phyloP scores from a whole-genome alignment of 345 rosid species.

The Salix dunnii region DNA sequence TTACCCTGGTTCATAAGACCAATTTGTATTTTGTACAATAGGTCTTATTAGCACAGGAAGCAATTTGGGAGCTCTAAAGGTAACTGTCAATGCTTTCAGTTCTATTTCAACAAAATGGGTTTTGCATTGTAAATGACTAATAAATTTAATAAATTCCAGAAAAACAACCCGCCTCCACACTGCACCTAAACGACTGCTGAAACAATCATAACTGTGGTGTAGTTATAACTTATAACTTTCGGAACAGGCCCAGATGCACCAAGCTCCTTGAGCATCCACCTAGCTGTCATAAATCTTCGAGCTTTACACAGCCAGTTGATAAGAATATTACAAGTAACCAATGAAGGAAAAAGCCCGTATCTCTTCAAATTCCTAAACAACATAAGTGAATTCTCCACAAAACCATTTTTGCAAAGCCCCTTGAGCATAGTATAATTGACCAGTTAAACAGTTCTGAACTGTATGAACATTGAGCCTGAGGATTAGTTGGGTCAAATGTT shows the following conservation, averaged over 20 bases:
- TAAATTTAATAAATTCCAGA: background rate
- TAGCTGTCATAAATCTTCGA: conserved; percentile 48
- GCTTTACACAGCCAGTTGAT: conserved; percentile 71
- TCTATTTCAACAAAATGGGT: background rate
- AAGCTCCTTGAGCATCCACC: conserved; percentile 55
- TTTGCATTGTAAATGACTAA: background rate
- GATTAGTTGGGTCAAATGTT: too few species aligned
- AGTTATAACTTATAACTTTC: conserved; percentile 65
- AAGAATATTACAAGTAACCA: conserved; percentile 68
- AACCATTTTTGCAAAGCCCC: conserved; percentile 76
- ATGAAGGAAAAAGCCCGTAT: conserved; percentile 51
- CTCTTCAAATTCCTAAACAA: conserved; percentile 49
- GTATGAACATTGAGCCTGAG: too few species aligned
- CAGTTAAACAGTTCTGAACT: background rate
- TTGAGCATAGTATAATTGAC: conserved; percentile 47
- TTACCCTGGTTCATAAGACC: background rate
- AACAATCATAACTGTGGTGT: conserved; percentile 63
- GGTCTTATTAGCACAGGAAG: background rate
- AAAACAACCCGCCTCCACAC: background rate
- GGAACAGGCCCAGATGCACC: conserved; percentile 48
- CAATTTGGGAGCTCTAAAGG: background rate
- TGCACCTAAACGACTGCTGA: background rate
- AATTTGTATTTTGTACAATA: background rate
- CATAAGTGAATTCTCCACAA: conserved; percentile 44
- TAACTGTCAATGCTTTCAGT: background rate